Evolutionary conservation across 805 yeast species (phyloP).

Genomic region (Ogataea zsoltii): DNA sequence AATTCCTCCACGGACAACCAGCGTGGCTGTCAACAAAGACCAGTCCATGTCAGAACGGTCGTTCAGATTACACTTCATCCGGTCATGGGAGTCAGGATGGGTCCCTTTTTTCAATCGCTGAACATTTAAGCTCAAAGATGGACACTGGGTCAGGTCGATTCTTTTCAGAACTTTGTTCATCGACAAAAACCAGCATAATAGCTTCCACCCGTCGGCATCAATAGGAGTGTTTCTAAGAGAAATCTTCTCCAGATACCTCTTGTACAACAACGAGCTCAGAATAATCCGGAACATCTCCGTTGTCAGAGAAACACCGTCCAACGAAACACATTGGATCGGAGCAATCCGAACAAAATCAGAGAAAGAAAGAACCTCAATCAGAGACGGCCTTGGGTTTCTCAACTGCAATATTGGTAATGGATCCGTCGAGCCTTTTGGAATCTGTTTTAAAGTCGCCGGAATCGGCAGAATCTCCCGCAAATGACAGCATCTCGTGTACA

Average conservation of each 20-base stretch:
- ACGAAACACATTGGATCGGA: conserved; percentile 70
- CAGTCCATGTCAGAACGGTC: conserved; percentile 82
- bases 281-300: conserved; percentile 75
- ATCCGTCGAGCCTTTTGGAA: conserved; percentile 73
- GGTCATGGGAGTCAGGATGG: conserved; percentile 28
- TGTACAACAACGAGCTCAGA: conserved; percentile 67
- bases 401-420: conserved; percentile 73
- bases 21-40: conserved; percentile 70
- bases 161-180: conserved; percentile 57
- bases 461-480: conserved; percentile 89
- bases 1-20: conserved; percentile 69
- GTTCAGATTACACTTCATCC: conserved; percentile 49
- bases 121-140: conserved; percentile 45
- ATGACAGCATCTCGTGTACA: conserved; percentile 93
- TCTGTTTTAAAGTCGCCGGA: conserved; percentile 81
- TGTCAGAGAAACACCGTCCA: conserved; percentile 78
- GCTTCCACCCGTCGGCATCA: conserved; percentile 72
- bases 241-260: conserved; percentile 66
- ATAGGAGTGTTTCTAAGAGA: conserved; percentile 79
- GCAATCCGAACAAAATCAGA: conserved; percentile 86
- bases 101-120: conserved; percentile 38
- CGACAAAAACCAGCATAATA: conserved; percentile 72
- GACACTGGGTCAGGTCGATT: conserved; percentile 73
- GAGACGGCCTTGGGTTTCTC: conserved; percentile 84
- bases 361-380: conserved; percentile 84